Percentiles rank a stretch among this genome's conserved stretches.
These are phyloP conservation scores for Cystobasidium onofrii DNA, from an alignment of 768 basidiomycete genomes.

Conservation along the genomic window DNA sequence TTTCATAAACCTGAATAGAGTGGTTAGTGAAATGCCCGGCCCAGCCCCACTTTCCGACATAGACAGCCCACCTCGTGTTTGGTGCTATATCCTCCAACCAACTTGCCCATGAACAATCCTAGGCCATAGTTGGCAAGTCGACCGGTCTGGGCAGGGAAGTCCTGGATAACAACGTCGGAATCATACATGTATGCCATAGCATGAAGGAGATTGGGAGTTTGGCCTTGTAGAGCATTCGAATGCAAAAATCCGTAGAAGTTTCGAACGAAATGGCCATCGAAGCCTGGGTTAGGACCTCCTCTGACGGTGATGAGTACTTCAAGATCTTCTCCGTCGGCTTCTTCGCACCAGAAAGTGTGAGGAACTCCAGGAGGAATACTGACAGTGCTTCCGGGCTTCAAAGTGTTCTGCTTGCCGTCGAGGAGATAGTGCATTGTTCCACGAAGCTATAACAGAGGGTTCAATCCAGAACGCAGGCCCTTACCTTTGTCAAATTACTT, in stretches of 20 bases:
- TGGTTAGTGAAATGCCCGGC: background rate
- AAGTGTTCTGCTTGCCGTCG: constrained; percentile 23
- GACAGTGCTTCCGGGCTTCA: constrained; percentile 23
- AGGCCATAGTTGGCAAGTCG: constrained; percentile 1
- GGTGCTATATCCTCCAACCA: constrained; percentile 17
- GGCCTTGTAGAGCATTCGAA: constrained; percentile 21
- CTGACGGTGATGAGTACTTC: constrained; percentile 35
- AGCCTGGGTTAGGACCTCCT: constrained; percentile 33
- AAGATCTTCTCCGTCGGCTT: constrained; percentile 6
- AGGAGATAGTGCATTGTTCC: constrained; percentile 31
- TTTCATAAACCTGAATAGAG: background rate
- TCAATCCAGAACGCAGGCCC: too few species aligned
- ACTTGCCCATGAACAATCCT: constrained; percentile 20
- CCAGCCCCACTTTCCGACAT: too few species aligned
- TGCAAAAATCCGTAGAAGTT: constrained; percentile 24
- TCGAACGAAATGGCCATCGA: constrained; percentile 32
- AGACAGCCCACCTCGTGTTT: constrained; percentile 9
- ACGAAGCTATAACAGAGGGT: background rate
- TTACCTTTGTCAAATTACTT: too few species aligned
- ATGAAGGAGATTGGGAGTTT: constrained; percentile 18
- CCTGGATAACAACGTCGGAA: constrained; percentile 29
- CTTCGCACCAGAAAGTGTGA: constrained; percentile 34
- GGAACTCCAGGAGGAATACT: background rate
- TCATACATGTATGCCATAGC: constrained; percentile 31
- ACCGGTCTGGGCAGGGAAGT: constrained; percentile 24